Evolutionary conservation across 306 rosid genomes (phyloP), one percentile per base, ranked within the genome.

Genomic region (Echinosophora koreensis): DNA sequence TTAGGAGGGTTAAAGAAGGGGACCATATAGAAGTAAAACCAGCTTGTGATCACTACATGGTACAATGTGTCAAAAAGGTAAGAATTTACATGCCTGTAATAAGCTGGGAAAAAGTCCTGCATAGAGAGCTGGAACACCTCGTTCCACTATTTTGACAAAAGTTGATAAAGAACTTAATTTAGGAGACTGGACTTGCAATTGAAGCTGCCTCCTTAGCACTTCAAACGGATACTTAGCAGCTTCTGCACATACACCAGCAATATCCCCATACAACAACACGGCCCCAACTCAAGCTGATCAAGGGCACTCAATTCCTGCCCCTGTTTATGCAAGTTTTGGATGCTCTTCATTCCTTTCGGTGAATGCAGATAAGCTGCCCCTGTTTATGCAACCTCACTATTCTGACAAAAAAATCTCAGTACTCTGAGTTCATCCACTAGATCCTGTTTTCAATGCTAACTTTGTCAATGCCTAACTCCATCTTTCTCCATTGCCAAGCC

Each of bases 211-310:
- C 83, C 97, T 90, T 69, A 95, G 87, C 80, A 95, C 97, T 86
- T 95, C 97, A 85, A 92, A 95, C 2, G 99, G 97, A 77, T 95
- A 95, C 2, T 97, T 95, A 39, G 89, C 92, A 67, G 92, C 96
- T 88, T 95, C 99, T 69, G 97, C 97, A 77, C 97, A 95, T 69
- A 97, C 99, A 78, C 99, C 97, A 30, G 98, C 80, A 78, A 95
- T 81, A 77, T 97, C 99, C 78, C 99, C 97, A 77, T 95, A 76
- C 51, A 95, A 77, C 71, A 95, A 84, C 8, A 97, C 0, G 99
- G 97, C 71, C 99, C 98, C 84, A 92, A 82, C 89, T 96, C 97
- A 85, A 96, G 87, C 80, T 92, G 96, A 66, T 92, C 97, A 1
- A 96, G 86, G 51, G 97, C 98, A 81, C 83, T 96, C 82, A 87